Evolutionary conservation across 192 early-diverging fungal species (phyloP), one percentile per base, ranked within the genome.

Genomic region (Coemansia sp.): DNA sequence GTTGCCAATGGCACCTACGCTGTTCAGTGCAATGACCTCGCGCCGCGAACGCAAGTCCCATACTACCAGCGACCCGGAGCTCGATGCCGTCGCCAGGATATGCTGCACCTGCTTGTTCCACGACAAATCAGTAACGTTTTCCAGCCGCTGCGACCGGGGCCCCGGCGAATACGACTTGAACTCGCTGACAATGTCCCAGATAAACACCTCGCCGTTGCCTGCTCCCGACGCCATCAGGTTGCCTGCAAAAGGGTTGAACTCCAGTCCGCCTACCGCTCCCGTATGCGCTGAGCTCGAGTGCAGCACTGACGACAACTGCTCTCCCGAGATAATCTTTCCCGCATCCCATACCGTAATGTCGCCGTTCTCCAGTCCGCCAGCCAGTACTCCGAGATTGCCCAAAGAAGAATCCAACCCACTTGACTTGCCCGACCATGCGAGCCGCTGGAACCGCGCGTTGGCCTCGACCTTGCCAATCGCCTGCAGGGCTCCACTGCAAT

Each of bases 81-180:
- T 91, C 38, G 88, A 90, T 8, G 91, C 91, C 5, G 91, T 91
- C 9, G 93, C 97, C 58, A 99, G 82, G 67, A 99, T 99, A 59
- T 96, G 91, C 54, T 88, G 83, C 32, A 93, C 91, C 60, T 94
- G 87, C 56, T 87, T 85, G 74, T 99, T 99, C 95, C 95, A 99
- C 19, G 90, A 80, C 32, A 99, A 73, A 15, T 85, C 82, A 0
- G 94, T 97, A 24, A 99, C 85, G 52, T 92, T 93, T 26, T 97
- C 95, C 9, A 97, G 71, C 32, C 88, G 85, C 70, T 86, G 80
- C 3, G 97, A 97, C 32, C 88, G 83, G 12, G 86, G 59, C 14
- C 95, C 95, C 24, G 95, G 93, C 19, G 87, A 86, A 69, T 93
- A 93, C 37, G 94, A 94, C 68, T 89, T 94, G 58, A 86, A 82